Evolutionary conservation across 2,329 filamentous ascomycete genomes (phyloP).

Genomic region (Fusarium sulawesiense): DNA sequence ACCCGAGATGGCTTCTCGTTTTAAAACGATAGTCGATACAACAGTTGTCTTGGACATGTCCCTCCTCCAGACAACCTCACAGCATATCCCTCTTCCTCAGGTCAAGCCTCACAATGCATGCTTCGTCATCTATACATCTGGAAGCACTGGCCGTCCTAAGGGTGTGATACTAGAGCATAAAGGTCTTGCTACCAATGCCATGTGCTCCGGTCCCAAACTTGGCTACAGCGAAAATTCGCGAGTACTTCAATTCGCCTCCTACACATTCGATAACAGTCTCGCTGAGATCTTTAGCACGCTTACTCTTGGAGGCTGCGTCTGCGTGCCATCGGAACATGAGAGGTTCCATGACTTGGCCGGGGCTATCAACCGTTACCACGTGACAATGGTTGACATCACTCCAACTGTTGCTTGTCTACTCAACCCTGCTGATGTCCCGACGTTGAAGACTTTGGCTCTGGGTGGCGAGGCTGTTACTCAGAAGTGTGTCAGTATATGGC

Average conservation of each 20-base stretch:
- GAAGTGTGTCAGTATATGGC: conserved; percentile 37
- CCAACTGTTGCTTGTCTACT: conserved; percentile 35
- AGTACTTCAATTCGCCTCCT: conserved; percentile 37
- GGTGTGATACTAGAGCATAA: conserved; percentile 34
- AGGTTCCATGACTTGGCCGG: conserved; percentile 28
- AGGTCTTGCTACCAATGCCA: conserved; percentile 23
- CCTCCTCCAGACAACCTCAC: background rate
- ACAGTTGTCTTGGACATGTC: conserved; percentile 16
- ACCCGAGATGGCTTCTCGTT: background rate
- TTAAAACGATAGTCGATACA: conserved; percentile 14
- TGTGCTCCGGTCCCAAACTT: conserved; percentile 19
- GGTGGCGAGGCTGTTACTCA: conserved; percentile 32
- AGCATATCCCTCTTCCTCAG: background rate
- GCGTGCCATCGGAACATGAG: conserved; percentile 36
- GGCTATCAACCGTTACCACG: conserved; percentile 20
- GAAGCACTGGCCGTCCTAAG: conserved; percentile 31
- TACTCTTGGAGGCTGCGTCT: conserved; percentile 22
- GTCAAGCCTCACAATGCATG: conserved; percentile 22
- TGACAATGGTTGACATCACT: conserved; percentile 32
- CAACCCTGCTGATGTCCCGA: conserved; percentile 19
- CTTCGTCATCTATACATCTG: conserved; percentile 40
- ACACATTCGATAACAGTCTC: conserved; percentile 38
- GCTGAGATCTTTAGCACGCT: conserved; percentile 33
- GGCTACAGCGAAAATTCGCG: conserved; percentile 22
- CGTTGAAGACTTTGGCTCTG: conserved; percentile 27